Base-by-base conservation (phyloP, 176 grass and related monocot genomes). In the Ampelocalamus luodianensis region DNA sequence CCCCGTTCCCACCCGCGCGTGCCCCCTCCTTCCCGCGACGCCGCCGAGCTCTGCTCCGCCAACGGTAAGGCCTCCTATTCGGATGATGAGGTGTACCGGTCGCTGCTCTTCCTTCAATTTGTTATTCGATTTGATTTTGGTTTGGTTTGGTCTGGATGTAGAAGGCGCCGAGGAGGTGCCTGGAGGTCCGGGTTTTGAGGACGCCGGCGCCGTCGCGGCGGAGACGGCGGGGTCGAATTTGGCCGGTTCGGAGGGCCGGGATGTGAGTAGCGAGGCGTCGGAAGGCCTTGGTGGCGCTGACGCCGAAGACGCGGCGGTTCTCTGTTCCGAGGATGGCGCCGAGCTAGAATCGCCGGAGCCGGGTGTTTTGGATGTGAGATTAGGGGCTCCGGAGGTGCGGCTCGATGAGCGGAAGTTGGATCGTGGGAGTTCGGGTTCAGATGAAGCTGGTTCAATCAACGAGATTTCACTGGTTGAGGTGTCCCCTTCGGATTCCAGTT, bases 401-500 rank as follows among this genome's bases (percentile, higher is more conserved):
- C 32, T 15, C 68, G 76, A 71, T 36, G 72, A 3, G 13, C 16
- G 7, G 39, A 49, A 73, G n/a, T 6, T 72, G 65, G 17, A 14
- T 43, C n/a, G 42, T 68, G 56, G 34, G 44, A 60, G 13, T 48
- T 18, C 50, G 4, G 45, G 72, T 18, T 56, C 83, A 17, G 88
- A 66, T 72, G 73, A 48, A 82, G 46, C 83, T 68, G 79, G 27
- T n/a, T 79, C 85, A 39, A 37, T 38, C 36, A 69, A 68, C 65
- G 68, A 24, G 58, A 79, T 76, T 81, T 83, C 58, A 80, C 60
- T 68, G 36, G 72, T 83, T 79, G 58, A 82, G 82, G n/a, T 10
- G 89, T 85, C 90, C 27, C 77, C 84, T 6, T 92, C 92, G 61
- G 80, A 26, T 10, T 55, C 43, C 55, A 83, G 60, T 87, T 82